These are phyloP conservation scores for Candida smagusa DNA, from an alignment of 1,139 yeast genomes.

Conservation along the genomic window DNA sequence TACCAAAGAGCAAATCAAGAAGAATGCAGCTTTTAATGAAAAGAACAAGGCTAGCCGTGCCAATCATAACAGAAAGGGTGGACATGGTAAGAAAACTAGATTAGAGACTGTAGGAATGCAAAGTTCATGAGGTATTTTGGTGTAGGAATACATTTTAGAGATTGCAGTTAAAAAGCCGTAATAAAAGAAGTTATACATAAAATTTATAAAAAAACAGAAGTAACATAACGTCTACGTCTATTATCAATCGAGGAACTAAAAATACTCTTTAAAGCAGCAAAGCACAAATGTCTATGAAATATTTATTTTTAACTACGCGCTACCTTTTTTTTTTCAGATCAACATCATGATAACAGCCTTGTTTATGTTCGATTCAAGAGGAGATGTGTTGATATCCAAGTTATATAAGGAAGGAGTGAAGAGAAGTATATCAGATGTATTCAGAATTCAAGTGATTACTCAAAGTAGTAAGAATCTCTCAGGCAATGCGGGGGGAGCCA, in stretches of 20 bases:
- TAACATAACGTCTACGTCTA: no score
- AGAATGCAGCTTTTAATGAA: slow-evolving; percentile 42
- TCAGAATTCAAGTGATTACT: slow-evolving; percentile 83
- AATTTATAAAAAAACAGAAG: neutral
- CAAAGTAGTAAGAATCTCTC: slow-evolving; percentile 22
- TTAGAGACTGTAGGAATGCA: slow-evolving; percentile 20
- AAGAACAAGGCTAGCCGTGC: slow-evolving; percentile 55
- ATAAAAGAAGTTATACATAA: slow-evolving; percentile 1
- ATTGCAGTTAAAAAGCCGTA: no score
- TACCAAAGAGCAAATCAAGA: slow-evolving; percentile 23
- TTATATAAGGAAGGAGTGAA: slow-evolving; percentile 41
- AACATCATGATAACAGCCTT: slow-evolving; percentile 69
- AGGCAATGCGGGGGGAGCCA: slow-evolving; percentile 12
- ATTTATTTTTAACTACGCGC: no score
- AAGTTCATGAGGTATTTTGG: no score
- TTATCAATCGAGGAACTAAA: no score
- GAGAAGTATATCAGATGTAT: slow-evolving; percentile 77
- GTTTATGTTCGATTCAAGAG: slow-evolving; percentile 72
- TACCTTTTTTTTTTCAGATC: no score
- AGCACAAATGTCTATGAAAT: no score
- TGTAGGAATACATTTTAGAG: no score
- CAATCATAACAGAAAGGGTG: slow-evolving; percentile 63
- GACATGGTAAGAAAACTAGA: slow-evolving; percentile 50
- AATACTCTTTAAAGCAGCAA: no score
- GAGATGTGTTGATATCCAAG: slow-evolving; percentile 82